These are phyloP conservation scores for Fusarium subtropicale DNA, from an alignment of 2,329 filamentous ascomycete species.

Conservation along the genomic window DNA sequence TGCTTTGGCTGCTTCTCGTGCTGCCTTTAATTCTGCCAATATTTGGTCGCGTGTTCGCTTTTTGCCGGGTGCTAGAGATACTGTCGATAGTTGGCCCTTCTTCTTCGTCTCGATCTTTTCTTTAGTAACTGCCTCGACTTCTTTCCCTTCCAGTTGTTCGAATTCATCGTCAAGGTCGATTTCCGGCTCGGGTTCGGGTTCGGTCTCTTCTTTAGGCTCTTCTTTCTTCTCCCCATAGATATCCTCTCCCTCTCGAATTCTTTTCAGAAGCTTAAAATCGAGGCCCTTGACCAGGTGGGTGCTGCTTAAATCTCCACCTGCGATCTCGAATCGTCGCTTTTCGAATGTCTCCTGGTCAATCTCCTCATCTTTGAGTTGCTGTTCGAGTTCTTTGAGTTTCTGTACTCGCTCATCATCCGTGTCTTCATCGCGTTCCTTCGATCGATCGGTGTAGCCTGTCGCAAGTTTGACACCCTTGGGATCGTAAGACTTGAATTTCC, in stretches of 20 bases:
- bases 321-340: slow-evolving; percentile 77
- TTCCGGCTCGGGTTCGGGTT: slow-evolving; percentile 45
- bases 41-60: slow-evolving; percentile 75
- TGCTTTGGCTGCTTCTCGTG: slow-evolving; percentile 69
- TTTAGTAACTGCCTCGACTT: slow-evolving; percentile 65
- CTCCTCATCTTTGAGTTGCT: slow-evolving; percentile 83
- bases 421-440: slow-evolving; percentile 70
- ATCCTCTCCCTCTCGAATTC: slow-evolving; percentile 76
- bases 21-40: slow-evolving; percentile 73
- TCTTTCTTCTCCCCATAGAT: slow-evolving; percentile 60
- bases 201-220: slow-evolving; percentile 47
- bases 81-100: slow-evolving; percentile 70
- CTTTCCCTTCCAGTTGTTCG: slow-evolving; percentile 66
- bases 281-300: slow-evolving; percentile 94
- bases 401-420: slow-evolving; percentile 67
- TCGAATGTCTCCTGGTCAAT: slow-evolving; percentile 86
- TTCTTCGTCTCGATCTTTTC: slow-evolving; percentile 64
- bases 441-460: slow-evolving; percentile 85
- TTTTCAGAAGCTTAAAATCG: slow-evolving; percentile 82
- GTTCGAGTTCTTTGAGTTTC: slow-evolving; percentile 81
- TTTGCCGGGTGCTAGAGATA: slow-evolving; percentile 64
- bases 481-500: slow-evolving; percentile 81
- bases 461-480: slow-evolving; percentile 87
- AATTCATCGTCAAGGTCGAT: slow-evolving; percentile 73
- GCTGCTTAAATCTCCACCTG: slow-evolving; percentile 81